Base-by-base conservation (phyloP, 1,284 basidiomycete genomes). In the Ustilago nuda region DNA sequence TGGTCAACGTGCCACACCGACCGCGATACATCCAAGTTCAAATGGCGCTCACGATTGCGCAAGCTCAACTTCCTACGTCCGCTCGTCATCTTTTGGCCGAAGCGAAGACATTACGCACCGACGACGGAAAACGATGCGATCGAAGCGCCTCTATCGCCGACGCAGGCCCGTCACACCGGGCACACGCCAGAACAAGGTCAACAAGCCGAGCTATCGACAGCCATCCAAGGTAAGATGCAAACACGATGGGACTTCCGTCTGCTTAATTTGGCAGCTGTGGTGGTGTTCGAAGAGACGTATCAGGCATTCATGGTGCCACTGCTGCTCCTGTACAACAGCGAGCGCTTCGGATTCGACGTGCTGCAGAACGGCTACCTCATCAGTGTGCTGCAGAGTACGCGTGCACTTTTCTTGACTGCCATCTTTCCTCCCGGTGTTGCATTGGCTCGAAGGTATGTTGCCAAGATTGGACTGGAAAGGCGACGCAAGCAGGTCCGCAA, bases 221-320 rank as follows among this genome's bases (percentile, higher is more conserved):
- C 69, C 6, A 33, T 66, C 39, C 56, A 56, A 17, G 48, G 48
- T 12, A 72, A 66, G 54, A 27, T 72, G 46, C 62, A 76, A 32
- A 77, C 54, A 39, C 37, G 68, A 23, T 54, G 65, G 54, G 81
- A 82, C 54, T 78, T 73, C 41, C 66, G 81, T 3, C 56, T 81
- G 45, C 73, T 78, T 55, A 78, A 80, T 41, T 58, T 82, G 23
- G 81, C 79, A 9, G 55, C 74, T 0, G 75, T 82, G 15, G 73
- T 81, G 27, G 61, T 82, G 9, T 70, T 75, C 39, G 81, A 82
- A 56, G 81, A 82, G 68, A 77, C 80, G 15, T 82, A 75, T 52
- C 82, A 83, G 51, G 77, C 79, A 3, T 83, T 83, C 48, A 73
- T 83, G 62, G 71, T 83, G 19, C 82, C 82, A 12, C 60, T 79